Evolutionary conservation across 257 asterid species (phyloP).

Genomic region (Nemophila menziesii): DNA sequence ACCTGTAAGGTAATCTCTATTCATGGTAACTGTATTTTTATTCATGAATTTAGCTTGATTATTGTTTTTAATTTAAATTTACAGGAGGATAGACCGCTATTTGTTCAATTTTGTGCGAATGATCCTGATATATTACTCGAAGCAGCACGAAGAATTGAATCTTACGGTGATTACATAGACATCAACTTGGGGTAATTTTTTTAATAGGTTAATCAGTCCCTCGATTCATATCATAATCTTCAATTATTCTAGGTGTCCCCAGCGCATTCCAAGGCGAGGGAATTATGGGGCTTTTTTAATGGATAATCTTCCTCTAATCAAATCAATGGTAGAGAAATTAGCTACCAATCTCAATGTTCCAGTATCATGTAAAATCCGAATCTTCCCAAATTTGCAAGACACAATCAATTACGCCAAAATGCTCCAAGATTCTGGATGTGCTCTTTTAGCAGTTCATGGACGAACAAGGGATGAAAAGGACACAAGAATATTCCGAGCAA

Average conservation of each 20-base stretch:
- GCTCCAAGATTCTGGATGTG: constrained; percentile 94
- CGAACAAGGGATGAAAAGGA: constrained; percentile 92
- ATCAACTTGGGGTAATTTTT: no score
- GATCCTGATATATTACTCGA: no score
- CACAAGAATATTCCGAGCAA: constrained; percentile 78
- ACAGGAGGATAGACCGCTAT: no score
- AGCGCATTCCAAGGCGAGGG: constrained; percentile 83
- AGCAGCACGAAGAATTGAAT: no score
- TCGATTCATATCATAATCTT: no score
- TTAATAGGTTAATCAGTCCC: no score
- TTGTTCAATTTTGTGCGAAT: no score
- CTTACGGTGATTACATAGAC: no score
- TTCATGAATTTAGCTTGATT: no score
- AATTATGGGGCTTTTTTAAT: constrained; percentile 94
- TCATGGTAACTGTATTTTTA: no score
- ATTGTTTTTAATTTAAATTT: no score
- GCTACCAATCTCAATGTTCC: constrained; percentile 63
- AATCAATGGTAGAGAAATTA: constrained; percentile 72
- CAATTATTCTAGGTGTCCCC: constrained; percentile 99
- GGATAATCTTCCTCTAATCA: constrained; percentile 88
- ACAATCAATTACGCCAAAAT: constrained; percentile 84
- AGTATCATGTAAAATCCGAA: constrained; percentile 81
- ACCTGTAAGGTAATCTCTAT: no score
- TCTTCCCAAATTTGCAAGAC: constrained; percentile 64
- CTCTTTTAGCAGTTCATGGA: constrained; percentile 90